Evolutionary conservation across 176 grass and related monocot genomes (phyloP), one percentile per base, ranked within the genome.

Genomic region (Tillandsia fasciculata): DNA sequence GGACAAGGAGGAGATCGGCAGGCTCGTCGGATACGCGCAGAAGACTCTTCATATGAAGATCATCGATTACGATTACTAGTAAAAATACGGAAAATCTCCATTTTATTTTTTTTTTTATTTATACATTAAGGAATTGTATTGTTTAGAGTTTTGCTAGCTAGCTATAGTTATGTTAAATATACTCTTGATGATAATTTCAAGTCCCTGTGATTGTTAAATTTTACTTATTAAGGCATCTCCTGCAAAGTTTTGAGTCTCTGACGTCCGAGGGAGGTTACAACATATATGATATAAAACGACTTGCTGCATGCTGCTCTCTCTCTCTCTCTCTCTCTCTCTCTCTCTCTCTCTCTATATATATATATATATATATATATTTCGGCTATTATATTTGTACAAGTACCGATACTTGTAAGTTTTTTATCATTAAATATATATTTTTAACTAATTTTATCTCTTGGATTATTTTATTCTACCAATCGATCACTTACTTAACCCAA

Each of bases 41-140:
- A 85, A 57, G 66, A 80, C 81, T 65, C 85, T 92, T 64, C 69
- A 78, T 74, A 28, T 92, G 76, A 92, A 88, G 80, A 78, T 88
- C 73, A 77, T 23, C 73, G 66, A 88, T 20, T 84, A 81, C 14
- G 77, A 82, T 17, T 61, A 18, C 17, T 61, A 61, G 0, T 61
- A 61, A 23, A 23, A 61, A 18, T 8, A 18, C 0, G 7, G 33
- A 42, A 33, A 42, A 57, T 9, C 12, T 61, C n/a, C 1, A 61
- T 59, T 8, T 59, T 59, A 20, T 20, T 0, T 20, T 18, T 2
- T 59, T 17, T 9, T 17, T 17, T n/a, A 18, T 33, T 8, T 14
- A 22, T 22, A 59, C 20, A 20, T 20, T 18, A 61, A 61, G 56
- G 22, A 61, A 10, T 18, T 61, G 33, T 42, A 6, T 18, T 22